Evolutionary conservation across 805 yeast species (phyloP).

Genomic region (Candida boidinii): DNA sequence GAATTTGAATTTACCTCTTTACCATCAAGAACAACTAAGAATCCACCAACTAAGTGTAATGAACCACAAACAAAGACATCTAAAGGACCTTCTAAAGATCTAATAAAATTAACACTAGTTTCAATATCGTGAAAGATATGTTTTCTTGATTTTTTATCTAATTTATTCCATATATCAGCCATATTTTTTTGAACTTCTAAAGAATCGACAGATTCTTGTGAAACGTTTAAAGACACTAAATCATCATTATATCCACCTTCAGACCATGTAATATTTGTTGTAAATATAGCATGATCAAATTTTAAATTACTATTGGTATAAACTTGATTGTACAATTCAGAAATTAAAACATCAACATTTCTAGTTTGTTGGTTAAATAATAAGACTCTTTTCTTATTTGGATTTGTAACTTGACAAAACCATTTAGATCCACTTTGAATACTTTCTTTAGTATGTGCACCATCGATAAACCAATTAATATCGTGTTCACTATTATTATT

Average conservation of each 20-base stretch:
- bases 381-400: slow-evolving; percentile 33
- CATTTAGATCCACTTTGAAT: slow-evolving; percentile 75
- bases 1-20: slow-evolving; percentile 5
- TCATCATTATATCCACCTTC: slow-evolving; percentile 74
- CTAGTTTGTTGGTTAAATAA: slow-evolving; percentile 93
- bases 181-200: slow-evolving; percentile 72
- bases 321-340: slow-evolving; percentile 38
- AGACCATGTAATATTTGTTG: slow-evolving; percentile 90
- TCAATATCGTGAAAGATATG: slow-evolving; percentile 69
- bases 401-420: slow-evolving; percentile 41
- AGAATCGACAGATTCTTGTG: slow-evolving; percentile 70
- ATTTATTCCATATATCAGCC: slow-evolving; percentile 57
- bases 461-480: slow-evolving; percentile 82
- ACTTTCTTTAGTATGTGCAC: slow-evolving; percentile 93
- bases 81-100: slow-evolving; percentile 35
- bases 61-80: slow-evolving; percentile 94
- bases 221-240: slow-evolving; percentile 76
- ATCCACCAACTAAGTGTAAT: slow-evolving; percentile 89
- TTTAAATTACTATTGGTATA: slow-evolving; percentile 26
- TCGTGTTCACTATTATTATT: too few species aligned
- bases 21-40: slow-evolving; percentile 72
- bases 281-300: slow-evolving; percentile 75
- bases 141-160: slow-evolving; percentile 34
- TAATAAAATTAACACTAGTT: slow-evolving; percentile 50
- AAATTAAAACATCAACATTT: slow-evolving; percentile 62